A percentile compares a stretch with the other conserved stretches of the same genome.
These are phyloP conservation scores for Rheum nobile DNA, from an alignment of 148 eudicot genomes.

Conservation along the genomic window DNA sequence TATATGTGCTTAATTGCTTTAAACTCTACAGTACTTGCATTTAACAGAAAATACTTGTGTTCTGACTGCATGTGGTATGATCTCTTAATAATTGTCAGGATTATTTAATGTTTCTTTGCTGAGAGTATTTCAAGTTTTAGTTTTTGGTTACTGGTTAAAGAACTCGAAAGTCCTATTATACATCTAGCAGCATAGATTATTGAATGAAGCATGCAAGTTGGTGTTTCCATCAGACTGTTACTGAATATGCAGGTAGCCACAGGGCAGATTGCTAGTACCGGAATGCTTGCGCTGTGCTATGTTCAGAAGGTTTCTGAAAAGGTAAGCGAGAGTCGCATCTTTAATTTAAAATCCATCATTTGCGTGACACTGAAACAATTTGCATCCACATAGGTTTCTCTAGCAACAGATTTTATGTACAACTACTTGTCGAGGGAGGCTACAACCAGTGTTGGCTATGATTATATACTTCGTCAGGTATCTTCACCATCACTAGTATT, in stretches of 20 bases:
- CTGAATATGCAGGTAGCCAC: slow-evolving; percentile 54
- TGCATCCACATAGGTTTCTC: slow-evolving; percentile 50
- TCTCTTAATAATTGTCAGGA: not conserved
- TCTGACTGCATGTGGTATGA: not conserved
- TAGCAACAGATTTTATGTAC: slow-evolving; percentile 83
- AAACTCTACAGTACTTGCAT: not conserved
- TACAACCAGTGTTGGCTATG: slow-evolving; percentile 84
- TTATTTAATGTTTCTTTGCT: not conserved
- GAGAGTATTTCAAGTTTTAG: not conserved
- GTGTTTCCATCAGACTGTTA: not conserved
- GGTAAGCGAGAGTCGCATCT: slow-evolving; percentile 22
- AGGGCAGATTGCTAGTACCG: slow-evolving; percentile 90
- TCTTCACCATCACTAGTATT: not conserved
- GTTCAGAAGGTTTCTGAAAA: slow-evolving; percentile 92
- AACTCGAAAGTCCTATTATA: not conserved
- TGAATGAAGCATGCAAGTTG: not conserved
- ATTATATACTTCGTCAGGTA: slow-evolving; percentile 89
- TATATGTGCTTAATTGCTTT: not conserved
- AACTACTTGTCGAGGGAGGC: slow-evolving; percentile 77
- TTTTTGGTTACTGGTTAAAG: not conserved
- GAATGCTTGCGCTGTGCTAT: slow-evolving; percentile 72
- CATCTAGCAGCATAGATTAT: not conserved
- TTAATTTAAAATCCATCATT: slow-evolving; percentile 8
- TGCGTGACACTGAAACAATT: not conserved
- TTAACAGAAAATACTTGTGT: not conserved